These are phyloP conservation scores for Secale cereale DNA, from an alignment of 176 grass and related monocot species.

Conservation along the genomic window DNA sequence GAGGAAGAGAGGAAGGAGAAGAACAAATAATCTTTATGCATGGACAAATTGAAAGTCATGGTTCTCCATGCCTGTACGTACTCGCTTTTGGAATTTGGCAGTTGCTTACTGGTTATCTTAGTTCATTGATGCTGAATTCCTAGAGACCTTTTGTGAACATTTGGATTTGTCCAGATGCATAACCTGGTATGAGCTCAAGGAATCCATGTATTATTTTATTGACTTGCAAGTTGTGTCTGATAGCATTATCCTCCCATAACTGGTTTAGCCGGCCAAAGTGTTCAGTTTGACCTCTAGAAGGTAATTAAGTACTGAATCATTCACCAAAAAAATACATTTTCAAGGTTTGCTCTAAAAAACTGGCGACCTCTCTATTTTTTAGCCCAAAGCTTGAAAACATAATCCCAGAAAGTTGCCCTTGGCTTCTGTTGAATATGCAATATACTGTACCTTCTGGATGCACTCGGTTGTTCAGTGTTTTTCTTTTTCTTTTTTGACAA, in stretches of 20 bases:
- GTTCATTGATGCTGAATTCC: constrained; percentile 19
- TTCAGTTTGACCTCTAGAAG: background rate
- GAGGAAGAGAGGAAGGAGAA: constrained; percentile 67
- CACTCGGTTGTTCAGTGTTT: background rate
- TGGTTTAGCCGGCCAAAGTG: background rate
- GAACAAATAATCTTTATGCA: constrained; percentile 24
- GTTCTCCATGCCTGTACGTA: constrained; percentile 20
- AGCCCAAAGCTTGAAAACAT: background rate
- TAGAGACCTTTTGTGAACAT: constrained; percentile 10
- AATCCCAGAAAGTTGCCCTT: background rate
- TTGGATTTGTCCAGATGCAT: constrained; percentile 25
- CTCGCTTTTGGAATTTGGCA: background rate
- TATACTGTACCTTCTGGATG: background rate
- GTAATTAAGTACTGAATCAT: background rate
- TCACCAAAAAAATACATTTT: too few species aligned
- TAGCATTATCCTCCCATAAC: background rate
- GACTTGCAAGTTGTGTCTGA: background rate
- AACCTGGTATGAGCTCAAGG: background rate
- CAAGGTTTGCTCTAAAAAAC: background rate
- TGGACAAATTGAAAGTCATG: background rate
- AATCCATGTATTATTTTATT: background rate
- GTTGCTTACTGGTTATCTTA: constrained; percentile 8
- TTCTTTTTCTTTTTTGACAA: too few species aligned
- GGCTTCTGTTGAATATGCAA: background rate
- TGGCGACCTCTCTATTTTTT: too few species aligned